Evolutionary conservation across 768 basidiomycete genomes (phyloP), one percentile per base, ranked within the genome.

Genomic region (Calocybe gangraenosa): DNA sequence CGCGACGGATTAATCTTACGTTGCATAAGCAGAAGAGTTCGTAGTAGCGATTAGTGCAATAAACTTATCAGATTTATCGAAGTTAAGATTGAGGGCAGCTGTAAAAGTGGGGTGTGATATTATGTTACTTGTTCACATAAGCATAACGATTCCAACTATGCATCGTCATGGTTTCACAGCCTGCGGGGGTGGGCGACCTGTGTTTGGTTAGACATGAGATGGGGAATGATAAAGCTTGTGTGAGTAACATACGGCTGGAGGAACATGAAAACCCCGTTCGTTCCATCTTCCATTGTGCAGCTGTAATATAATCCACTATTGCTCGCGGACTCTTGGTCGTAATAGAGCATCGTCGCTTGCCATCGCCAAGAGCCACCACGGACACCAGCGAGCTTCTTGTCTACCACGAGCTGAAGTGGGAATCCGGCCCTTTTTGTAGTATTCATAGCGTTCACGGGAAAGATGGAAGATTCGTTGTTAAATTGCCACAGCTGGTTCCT

Each of bases 301-400:
- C 47, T 48, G 53, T 73, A 79, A 57, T 69, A 79, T 8, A 76
- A 46, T 3, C 73, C 74, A n/a, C 62, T 49, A 49, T 73, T 74
- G 15, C 67, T 65, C 49, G 58, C 57, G 14, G 54, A 19, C 6
- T 71, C 78, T 49, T 64, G 61, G 45, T 75, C 72, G 52, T 76
- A 77, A 52, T 74, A 73, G 23, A 81, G 65, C 70, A 71, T 71
- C 10, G 76, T 77, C 18, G 76, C 76, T 51, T 70, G 61, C 78
- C 79, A 83, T 39, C 69, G 55, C 79, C 80, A 82, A 8, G 50
- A 54, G 2, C 76, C 75, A 25, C 65, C 64, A n/a, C 52, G 53
- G n/a, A 76, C 58, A 20, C 71, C 69, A 20, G 59, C 60, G 18
- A 45, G 57, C 50, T 70, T 67, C 30, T 55, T 62, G 17, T 67